Evolutionary conservation across 129 eudicot species (phyloP).

Genomic region (Glebionis coronaria): DNA sequence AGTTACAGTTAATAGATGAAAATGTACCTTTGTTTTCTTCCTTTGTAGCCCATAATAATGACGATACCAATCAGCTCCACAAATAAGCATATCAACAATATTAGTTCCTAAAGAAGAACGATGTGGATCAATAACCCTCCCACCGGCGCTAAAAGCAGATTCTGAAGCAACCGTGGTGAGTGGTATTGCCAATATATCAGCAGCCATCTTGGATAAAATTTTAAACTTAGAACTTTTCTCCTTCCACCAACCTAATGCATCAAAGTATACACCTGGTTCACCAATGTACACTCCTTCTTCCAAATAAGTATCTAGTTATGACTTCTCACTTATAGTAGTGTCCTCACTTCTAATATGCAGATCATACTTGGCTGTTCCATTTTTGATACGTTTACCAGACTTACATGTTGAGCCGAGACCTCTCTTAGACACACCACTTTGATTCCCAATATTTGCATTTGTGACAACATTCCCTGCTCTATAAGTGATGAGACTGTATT

Average conservation of each 20-base stretch:
- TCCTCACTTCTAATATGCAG: not conserved
- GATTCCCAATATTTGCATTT: not conserved
- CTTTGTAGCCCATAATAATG: not conserved
- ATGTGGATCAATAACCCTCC: conserved; percentile 2
- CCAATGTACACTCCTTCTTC: conserved; percentile 8
- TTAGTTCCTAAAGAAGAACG: conserved; percentile 5
- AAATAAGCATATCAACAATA: conserved; percentile 10
- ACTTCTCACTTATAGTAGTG: not conserved
- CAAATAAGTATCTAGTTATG: not conserved
- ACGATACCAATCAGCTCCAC: conserved; percentile 3
- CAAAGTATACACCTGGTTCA: conserved; percentile 4
- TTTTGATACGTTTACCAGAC: not conserved
- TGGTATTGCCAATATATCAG: not conserved
- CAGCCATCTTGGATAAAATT: not conserved
- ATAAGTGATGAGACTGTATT: too few relatives aligned
- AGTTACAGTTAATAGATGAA: too few relatives aligned
- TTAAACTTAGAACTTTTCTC: not conserved
- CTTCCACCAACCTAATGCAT: conserved; percentile 5
- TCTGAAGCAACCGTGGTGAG: not conserved
- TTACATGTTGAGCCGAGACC: not conserved
- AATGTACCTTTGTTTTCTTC: not conserved
- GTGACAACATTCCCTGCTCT: not conserved
- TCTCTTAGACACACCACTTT: not conserved
- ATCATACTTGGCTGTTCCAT: not conserved
- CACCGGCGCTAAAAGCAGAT: not conserved